Evolutionary conservation across 2,329 filamentous ascomycete species (phyloP).

Genomic region (Aureobasidium sp.): DNA sequence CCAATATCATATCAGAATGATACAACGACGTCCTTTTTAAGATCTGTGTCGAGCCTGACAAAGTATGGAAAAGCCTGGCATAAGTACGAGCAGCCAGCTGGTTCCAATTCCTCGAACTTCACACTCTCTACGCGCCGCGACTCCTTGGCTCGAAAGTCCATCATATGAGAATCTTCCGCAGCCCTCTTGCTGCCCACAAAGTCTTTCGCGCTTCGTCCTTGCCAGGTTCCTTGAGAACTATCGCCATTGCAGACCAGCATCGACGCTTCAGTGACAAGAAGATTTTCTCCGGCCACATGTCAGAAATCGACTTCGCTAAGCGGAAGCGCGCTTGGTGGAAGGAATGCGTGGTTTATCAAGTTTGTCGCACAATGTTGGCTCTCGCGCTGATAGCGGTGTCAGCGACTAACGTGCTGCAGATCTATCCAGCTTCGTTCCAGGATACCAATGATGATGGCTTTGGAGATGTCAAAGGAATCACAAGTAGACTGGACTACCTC

Average conservation of each 20-base stretch:
- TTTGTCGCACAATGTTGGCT: too few species aligned
- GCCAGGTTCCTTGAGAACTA: not conserved
- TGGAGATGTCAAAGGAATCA: constrained; percentile 55
- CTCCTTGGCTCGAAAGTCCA: too few species aligned
- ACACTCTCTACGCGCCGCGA: too few species aligned
- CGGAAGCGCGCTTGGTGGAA: not conserved
- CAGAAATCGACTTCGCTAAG: not conserved
- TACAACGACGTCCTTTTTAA: too few species aligned
- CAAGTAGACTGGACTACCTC: constrained; percentile 54
- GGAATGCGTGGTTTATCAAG: not conserved
- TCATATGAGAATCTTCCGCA: not conserved
- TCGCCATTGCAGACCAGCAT: not conserved
- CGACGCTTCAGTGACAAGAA: not conserved
- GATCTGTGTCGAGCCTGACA: too few species aligned
- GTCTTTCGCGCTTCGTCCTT: not conserved
- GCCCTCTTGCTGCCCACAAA: not conserved
- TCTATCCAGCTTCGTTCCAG: constrained; percentile 39
- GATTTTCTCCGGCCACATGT: not conserved
- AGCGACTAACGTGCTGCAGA: constrained; percentile 19
- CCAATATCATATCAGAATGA: too few species aligned
- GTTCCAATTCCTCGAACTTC: too few species aligned
- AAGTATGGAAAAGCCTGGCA: too few species aligned
- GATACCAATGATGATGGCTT: constrained; percentile 50
- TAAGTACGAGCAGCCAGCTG: too few species aligned
- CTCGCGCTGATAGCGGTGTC: too few species aligned